Base-by-base conservation (phyloP, 1,139 yeast species). In the Cylindricascospora bacillispora region DNA sequence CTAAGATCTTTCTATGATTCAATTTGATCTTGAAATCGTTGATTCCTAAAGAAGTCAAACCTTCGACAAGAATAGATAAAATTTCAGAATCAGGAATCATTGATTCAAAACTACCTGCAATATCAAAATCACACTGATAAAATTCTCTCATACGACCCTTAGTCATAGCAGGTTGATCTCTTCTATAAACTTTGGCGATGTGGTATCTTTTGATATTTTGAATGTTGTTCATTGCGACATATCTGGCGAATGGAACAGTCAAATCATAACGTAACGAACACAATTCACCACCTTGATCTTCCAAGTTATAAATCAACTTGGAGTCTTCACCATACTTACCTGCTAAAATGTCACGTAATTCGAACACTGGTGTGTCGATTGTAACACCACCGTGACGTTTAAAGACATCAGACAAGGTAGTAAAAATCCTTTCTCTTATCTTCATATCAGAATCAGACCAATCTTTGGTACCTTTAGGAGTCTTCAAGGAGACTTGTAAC, bases 151-250 rank as follows among this genome's bases (percentile, higher is more conserved):
- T 89, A 60, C 98, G 74, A 36, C 98, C 98, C 59, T 89, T 89
- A 35, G 97, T 86, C 98, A 89, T 89, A 11, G 98, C 98, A 4
- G 98, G 98, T 59, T 89, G 98, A 56, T 89, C 98, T 61, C 98
- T 78, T 62, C 98, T 73, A 61, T 89, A 89, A 32, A 89, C 98
- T 59, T 89, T 89, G 45, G 98, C 98, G 43, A 89, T 82, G 62
- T 89, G 98, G 58, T 75, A 89, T 54, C 98, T 70, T 62, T 89
- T 89, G 59, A 89, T 89, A 52, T 66, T 72, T 46, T 82, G 78
- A 39, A 89, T 70, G 49, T 82, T 83, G 63, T 89, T 89, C 78
- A 83, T 79, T 21, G 98, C 98, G 34, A 89, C 93, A 52, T 70
- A 89, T 55, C 98, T 70, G 9, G 98, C 98, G 61, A 89, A 89